These are phyloP conservation scores for Cutaneotrichosporon daszewskae DNA, from an alignment of 1,284 basidiomycete genomes.

Conservation along the genomic window DNA sequence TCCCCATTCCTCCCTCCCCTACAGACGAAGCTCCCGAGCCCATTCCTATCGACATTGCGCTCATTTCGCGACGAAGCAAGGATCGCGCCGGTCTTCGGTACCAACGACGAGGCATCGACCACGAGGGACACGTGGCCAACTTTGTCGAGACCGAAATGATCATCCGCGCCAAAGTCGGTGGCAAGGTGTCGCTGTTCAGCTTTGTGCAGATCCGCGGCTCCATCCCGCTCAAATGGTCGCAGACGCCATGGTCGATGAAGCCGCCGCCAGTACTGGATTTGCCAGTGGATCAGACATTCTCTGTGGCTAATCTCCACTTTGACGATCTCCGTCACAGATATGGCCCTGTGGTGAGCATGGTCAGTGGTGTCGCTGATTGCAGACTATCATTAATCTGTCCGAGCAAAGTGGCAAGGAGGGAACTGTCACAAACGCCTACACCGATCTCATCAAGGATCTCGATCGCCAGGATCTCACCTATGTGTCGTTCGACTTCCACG, in stretches of 20 bases:
- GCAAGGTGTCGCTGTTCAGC: constrained; percentile 68
- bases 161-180: constrained; percentile 61
- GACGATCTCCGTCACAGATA: constrained; percentile 62
- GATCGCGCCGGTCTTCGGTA: constrained; percentile 54
- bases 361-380: constrained; percentile 10
- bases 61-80: constrained; percentile 52
- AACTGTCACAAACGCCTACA: constrained; percentile 69
- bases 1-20: constrained; percentile 51
- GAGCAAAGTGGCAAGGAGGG: constrained; percentile 87
- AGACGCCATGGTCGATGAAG: constrained; percentile 66
- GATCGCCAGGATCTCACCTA: constrained; percentile 59
- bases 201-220: constrained; percentile 86
- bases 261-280: constrained; percentile 78
- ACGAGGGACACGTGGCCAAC: constrained; percentile 53
- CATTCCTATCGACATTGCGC: constrained; percentile 47
- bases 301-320: constrained; percentile 70
- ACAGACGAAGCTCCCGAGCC: constrained; percentile 9
- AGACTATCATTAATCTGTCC: constrained; percentile 82
- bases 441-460: constrained; percentile 61
- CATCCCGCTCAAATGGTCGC: constrained; percentile 84
- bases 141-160: constrained; percentile 59
- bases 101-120: constrained; percentile 53
- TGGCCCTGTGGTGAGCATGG: constrained; percentile 62
- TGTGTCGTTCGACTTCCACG: constrained; percentile 78
- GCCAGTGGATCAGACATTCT: constrained; percentile 65